A percentile compares a stretch with the other conserved stretches of the same genome.
Conservation (phyloP, 192 early-diverging fungal species). For the Gaertneriomyces sp. region DNA sequence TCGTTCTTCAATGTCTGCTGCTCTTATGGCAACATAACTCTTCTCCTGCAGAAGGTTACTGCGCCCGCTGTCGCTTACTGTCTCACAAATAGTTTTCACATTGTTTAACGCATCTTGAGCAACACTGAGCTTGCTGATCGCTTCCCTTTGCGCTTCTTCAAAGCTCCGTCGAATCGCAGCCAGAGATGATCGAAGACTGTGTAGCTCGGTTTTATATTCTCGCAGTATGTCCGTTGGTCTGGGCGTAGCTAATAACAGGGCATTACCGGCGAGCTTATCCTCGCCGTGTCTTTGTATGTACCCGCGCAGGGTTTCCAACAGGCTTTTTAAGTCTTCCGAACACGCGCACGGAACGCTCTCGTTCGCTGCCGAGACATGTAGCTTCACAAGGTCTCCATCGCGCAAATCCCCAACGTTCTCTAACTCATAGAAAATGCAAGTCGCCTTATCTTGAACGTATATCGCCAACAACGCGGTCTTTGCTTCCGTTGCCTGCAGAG, state of each 20-base stretch:
- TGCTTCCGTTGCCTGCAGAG: too few relatives aligned
- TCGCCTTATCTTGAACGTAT: not conserved
- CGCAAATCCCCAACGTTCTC: not conserved
- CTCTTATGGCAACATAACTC: not conserved
- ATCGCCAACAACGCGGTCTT: not conserved
- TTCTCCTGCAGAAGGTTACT: not conserved
- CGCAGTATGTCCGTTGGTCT: not conserved
- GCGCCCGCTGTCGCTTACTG: not conserved
- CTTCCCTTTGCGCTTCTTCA: not conserved
- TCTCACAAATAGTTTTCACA: not conserved
- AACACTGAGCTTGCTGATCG: not conserved
- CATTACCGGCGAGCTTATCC: not conserved
- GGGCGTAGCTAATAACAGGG: not conserved
- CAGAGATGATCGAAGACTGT: not conserved
- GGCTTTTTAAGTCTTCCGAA: not conserved
- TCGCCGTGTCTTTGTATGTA: not conserved
- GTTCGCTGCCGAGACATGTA: not conserved
- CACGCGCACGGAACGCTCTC: not conserved
- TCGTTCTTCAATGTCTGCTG: conserved; percentile 1
- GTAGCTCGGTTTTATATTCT: not conserved
- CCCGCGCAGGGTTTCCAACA: not conserved
- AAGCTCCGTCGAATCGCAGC: not conserved
- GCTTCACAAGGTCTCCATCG: not conserved
- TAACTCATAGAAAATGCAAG: not conserved
- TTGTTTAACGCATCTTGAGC: not conserved